Evolutionary conservation across 345 rosid species (phyloP), one percentile per base, ranked within the genome.

Genomic region (Citrus maxima): DNA sequence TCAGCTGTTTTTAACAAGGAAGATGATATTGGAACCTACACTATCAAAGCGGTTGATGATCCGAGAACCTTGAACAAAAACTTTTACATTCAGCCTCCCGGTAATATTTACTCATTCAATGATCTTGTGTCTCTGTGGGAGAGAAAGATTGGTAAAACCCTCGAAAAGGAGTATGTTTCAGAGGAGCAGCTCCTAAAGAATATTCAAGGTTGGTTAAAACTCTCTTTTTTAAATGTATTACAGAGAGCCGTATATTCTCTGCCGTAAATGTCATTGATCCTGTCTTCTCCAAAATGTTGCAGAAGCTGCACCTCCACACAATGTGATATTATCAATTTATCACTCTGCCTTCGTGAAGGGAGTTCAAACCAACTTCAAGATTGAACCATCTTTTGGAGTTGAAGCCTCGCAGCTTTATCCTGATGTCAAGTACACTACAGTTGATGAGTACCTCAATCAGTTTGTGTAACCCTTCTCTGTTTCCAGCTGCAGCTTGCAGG

Each of bases 81-180:
- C 75, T 72, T 90, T 40, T 85, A 89, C 77, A 58, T 90, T 46
- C 51, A 85, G 74, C 94, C 90, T 38, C 84, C 89, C 0, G 61
- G 42, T 73, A 90, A 90, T 86, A 86, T 80, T 28, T 82, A 81
- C 84, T 86, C 92, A 0, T 84, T 86, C 82, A 86, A 89, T 27
- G 94, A 90, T 70, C 84, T 89, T 58, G 89, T 88, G 9, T 82
- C 87, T 34, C 70, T 89, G 64, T 90, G 91, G 94, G 94, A 90
- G 82, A 90, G 78, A 70, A 90, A 89, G 79, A 89, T 89, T 2
- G 89, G 88, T 37, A 89, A 76, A 70, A 87, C 87, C 66, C 86
- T 91, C 3, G 87, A 88, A 70, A 83, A 82, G 67, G 69, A 78
- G 70, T 85, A 89, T 18, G 64, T 91, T 77, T 80, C 89, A 8